These are phyloP conservation scores for Oryza officinalis DNA, from an alignment of 176 grass and related monocot species.

Conservation along the genomic window DNA sequence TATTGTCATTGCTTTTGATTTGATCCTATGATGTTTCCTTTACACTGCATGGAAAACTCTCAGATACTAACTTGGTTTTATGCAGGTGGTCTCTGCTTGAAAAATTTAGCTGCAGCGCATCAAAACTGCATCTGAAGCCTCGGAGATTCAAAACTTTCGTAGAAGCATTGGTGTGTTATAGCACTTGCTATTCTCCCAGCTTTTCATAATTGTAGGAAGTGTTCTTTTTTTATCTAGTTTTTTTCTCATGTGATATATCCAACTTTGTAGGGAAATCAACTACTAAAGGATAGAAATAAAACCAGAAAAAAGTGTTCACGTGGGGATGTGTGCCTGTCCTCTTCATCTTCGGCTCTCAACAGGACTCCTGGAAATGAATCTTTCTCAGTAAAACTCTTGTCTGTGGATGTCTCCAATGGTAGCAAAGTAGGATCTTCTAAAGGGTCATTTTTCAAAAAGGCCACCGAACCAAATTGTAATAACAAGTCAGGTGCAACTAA, in stretches of 20 bases:
- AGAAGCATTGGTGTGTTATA: slow-evolving; percentile 79
- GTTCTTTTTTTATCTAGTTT: slow-evolving; percentile 12
- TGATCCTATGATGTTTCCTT: not conserved
- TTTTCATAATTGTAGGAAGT: slow-evolving; percentile 8
- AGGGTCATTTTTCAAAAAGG: slow-evolving; percentile 57
- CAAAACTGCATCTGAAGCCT: slow-evolving; percentile 96
- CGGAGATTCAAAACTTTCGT: slow-evolving; percentile 99
- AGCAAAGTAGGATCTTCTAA: slow-evolving; percentile 66
- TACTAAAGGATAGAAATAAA: slow-evolving; percentile 92
- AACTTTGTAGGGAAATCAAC: slow-evolving; percentile 78
- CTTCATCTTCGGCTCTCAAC: slow-evolving; percentile 49
- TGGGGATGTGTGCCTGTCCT: slow-evolving; percentile 59
- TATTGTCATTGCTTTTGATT: slow-evolving; percentile 14
- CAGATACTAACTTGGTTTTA: slow-evolving; percentile 40
- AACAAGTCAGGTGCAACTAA: slow-evolving; percentile 53
- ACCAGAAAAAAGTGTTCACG: slow-evolving; percentile 77
- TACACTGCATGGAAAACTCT: not conserved
- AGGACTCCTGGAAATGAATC: slow-evolving; percentile 56
- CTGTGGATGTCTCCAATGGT: slow-evolving; percentile 55
- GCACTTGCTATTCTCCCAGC: not conserved
- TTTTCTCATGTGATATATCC: slow-evolving; percentile 26
- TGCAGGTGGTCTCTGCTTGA: slow-evolving; percentile 98
- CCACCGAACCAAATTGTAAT: slow-evolving; percentile 56
- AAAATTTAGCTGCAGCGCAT: slow-evolving; percentile 95
- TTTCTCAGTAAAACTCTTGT: slow-evolving; percentile 56